phyloP scores from a whole-genome alignment of 352 stramenopile genomes.

The Halophytophthora polymorphica region DNA sequence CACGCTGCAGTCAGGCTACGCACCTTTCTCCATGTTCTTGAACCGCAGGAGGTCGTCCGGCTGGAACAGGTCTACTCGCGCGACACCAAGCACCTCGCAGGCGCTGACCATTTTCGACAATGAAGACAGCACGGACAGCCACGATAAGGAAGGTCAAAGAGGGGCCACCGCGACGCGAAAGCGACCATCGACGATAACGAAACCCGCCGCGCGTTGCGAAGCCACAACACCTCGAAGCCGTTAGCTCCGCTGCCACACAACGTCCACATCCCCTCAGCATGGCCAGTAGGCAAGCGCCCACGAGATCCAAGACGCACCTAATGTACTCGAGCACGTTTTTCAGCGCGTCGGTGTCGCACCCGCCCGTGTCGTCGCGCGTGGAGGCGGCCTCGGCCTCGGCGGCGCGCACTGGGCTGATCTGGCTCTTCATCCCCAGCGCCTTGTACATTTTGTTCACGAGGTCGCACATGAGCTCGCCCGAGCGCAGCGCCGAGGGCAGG shows the following conservation, averaged over 20 bases:
- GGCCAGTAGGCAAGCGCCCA: no score
- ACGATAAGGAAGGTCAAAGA: not conserved
- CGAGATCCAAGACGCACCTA: conserved; percentile 43
- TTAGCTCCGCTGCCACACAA: no score
- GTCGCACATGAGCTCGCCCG: conserved; percentile 61
- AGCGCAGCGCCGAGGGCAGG: conserved; percentile 53
- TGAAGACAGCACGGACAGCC: conserved; percentile 3
- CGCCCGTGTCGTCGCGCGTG: conserved; percentile 7
- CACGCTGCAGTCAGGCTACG: not conserved
- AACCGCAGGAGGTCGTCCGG: conserved; percentile 66
- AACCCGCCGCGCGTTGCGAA: no score
- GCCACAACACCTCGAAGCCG: no score
- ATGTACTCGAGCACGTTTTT: conserved; percentile 69
- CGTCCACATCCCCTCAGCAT: no score
- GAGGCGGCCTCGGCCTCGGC: not conserved
- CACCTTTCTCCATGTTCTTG: conserved; percentile 70
- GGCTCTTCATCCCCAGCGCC: conserved; percentile 75
- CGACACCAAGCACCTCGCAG: conserved; percentile 64
- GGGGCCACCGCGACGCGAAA: no score
- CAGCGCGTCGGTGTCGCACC: conserved; percentile 15
- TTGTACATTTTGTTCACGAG: conserved; percentile 73
- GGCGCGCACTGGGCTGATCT: conserved; percentile 26
- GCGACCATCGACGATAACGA: no score
- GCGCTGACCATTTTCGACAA: conserved; percentile 35
- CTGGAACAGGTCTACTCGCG: conserved; percentile 56